Evolutionary conservation across 768 basidiomycete species (phyloP), one percentile per base, ranked within the genome.

Genomic region (Lactifluus hygrophoroides): DNA sequence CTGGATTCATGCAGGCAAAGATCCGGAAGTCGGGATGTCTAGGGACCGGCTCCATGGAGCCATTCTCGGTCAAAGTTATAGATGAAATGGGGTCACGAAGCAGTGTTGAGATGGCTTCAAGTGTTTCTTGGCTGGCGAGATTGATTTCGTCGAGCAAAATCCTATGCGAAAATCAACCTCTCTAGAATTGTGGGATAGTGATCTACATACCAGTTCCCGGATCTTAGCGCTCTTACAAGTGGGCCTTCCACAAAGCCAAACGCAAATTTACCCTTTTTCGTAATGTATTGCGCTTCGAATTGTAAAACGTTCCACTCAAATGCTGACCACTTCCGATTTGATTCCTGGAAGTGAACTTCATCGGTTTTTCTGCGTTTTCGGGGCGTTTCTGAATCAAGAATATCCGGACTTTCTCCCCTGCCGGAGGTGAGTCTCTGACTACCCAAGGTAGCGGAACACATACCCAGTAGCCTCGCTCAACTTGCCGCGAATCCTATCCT

Each of bases 1-100:
- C 96, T 5, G 96, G 96, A 68, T 99, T 99, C 96, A 99, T 99
- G 70, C 96, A 99, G 4, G 94, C 94, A 67, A 98, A 98, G 5
- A 98, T 77, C 19, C 95, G 88, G 75, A 99, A 99, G 66, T 95
- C 87, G 17, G 92, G 84, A 69, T 99, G 96, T 0, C 96, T 87
- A 49, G 86, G 85, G 28, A 98, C 79, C 1, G 90, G 88, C 65
- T 94, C 90, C 54, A 97, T 72, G 10, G 91, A 87, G 0, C 94
- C 95, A 69, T 94, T 84, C 68, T 98, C 96, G 0, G 93, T 93
- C 56, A 99, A 75, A 0, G 93, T 90, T 64, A 99, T 86, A 1
- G 95, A 98, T 0, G 91, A 83, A 8, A 81, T 83, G 1, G 92
- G 81, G n/a, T 85, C 81, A 60, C 90, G 87, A 17, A 98, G 79